Conservation (phyloP, 2,329 filamentous ascomycete genomes). For the Sclerotiophoma versabilis region DNA sequence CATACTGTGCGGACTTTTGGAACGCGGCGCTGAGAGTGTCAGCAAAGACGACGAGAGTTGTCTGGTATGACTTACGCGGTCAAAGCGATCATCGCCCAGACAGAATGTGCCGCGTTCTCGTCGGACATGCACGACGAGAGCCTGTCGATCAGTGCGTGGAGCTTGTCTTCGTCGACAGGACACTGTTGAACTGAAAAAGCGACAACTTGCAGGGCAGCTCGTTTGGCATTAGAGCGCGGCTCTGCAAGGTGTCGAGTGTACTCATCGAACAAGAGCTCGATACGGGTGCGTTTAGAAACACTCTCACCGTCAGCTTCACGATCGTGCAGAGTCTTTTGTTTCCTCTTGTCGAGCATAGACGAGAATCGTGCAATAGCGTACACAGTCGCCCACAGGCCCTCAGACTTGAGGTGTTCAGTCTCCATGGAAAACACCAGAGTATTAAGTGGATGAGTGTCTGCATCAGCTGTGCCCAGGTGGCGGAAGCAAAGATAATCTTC, state of each 20-base stretch:
- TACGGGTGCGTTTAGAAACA: conserved; percentile 48
- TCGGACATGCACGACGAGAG: conserved; percentile 69
- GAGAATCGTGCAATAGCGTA: conserved; percentile 50
- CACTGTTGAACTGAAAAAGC: conserved; percentile 56
- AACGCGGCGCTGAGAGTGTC: conserved; percentile 37
- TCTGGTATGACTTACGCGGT: conserved; percentile 66
- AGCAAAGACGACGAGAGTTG: background rate
- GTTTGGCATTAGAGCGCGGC: conserved; percentile 47
- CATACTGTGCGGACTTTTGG: conserved; percentile 32
- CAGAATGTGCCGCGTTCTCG: conserved; percentile 67
- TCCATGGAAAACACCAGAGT: conserved; percentile 47
- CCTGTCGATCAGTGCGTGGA: conserved; percentile 64
- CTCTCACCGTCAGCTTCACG: conserved; percentile 31
- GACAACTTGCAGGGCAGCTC: conserved; percentile 63
- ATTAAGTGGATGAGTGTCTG: conserved; percentile 34
- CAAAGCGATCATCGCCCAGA: conserved; percentile 86
- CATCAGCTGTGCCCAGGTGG: conserved; percentile 48
- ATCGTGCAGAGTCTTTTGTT: conserved; percentile 21
- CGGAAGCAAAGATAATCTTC: conserved; percentile 72
- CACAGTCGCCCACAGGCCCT: conserved; percentile 49
- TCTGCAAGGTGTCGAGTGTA: conserved; percentile 49
- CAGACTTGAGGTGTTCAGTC: conserved; percentile 35
- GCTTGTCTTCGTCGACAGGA: conserved; percentile 56
- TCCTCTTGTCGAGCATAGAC: conserved; percentile 42
- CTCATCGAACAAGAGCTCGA: conserved; percentile 49